Evolutionary conservation across 257 asterid species (phyloP).

Genomic region (Nicotiana tabacum): DNA sequence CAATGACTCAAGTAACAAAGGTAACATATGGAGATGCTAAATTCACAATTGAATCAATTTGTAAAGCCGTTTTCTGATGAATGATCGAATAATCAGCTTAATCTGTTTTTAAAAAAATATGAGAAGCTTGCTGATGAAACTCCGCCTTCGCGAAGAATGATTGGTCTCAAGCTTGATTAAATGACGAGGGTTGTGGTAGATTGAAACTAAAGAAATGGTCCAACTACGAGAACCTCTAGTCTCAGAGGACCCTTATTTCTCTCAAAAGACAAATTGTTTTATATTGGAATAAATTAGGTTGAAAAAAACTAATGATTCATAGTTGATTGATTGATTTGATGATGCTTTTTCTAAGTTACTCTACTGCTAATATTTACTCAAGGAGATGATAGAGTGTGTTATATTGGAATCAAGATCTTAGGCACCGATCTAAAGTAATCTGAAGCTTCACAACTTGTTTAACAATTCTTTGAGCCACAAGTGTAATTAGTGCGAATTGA

Average conservation of each 20-base stretch:
- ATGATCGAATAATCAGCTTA: background rate
- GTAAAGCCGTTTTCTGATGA: background rate
- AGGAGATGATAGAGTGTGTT: background rate
- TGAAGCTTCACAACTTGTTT: background rate
- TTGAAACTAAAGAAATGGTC: background rate
- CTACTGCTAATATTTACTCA: background rate
- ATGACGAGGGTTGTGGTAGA: background rate
- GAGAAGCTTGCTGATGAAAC: background rate
- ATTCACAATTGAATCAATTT: background rate
- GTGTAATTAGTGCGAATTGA: background rate
- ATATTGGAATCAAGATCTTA: background rate
- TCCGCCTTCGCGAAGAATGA: background rate
- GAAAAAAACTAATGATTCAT: background rate
- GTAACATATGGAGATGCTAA: slow-evolving; percentile 22
- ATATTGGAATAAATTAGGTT: background rate
- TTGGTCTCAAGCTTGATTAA: background rate
- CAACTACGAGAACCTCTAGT: background rate
- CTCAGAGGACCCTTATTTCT: background rate
- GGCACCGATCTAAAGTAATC: background rate
- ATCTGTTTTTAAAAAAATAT: background rate
- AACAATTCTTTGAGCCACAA: background rate
- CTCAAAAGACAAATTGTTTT: background rate
- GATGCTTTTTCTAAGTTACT: background rate
- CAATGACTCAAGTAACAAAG: slow-evolving; percentile 84
- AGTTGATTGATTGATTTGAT: background rate